Evolutionary conservation across 805 yeast genomes (phyloP), one percentile per base, ranked within the genome.

Genomic region (Torulaspora microellipsoides): DNA sequence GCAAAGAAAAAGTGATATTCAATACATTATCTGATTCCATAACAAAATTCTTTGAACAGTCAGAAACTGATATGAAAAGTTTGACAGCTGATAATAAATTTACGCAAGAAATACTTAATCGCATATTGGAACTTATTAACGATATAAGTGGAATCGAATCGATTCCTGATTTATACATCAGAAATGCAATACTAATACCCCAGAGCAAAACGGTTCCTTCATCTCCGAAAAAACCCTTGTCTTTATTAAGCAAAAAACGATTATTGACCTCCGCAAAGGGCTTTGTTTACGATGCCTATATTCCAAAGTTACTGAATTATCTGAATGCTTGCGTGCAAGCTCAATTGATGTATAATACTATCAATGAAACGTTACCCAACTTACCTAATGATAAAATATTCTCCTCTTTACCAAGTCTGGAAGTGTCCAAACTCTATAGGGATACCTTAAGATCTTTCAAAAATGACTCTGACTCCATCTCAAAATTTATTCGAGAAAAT

Each of bases 1-100:
- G 60, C 30, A 79, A 77, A 50, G 79, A 77, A 50, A 60, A 71
- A 28, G 67, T 69, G 34, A 71, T 80, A 11, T 78, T 79, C 50
- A 69, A 63, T 12, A 69, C 69, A 4, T 66, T 80, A 5, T 73
- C 79, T 29, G 68, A 68, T 23, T 73, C 80, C 1, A 75, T 80
- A 27, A 61, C 68, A 15, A 66, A 68, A 46, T 76, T 67, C 44
- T 58, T 67, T 20, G 51, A 60, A 1, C 65, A 64, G 27, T 70
- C 75, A 1, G 61, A 64, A 36, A 49, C 56, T 4, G 72, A 69
- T 45, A 67, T 65, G 57, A 59, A 59, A 14, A 52, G 48, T 11
- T 49, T 70, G 12, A 54, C 53, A 0, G 42, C 47, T 8, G 62
- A 62, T 25, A 69, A 70, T 40, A 49, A 49, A 30, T 33, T 48